Base-by-base conservation (phyloP, 2,329 filamentous ascomycete species). In the Venturia oleaginea region DNA sequence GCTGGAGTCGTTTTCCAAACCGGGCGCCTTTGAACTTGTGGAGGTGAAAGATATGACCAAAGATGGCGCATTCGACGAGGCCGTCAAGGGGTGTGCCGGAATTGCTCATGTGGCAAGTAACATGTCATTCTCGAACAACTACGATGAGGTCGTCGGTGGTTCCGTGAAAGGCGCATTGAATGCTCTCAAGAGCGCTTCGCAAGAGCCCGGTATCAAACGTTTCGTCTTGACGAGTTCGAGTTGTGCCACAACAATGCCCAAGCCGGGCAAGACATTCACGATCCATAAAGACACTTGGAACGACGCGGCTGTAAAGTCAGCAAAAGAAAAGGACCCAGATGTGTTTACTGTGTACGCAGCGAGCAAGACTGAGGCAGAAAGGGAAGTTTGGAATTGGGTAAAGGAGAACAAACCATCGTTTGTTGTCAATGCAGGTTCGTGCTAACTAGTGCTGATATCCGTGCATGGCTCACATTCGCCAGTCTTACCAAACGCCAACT, bases 1-100 rank as follows among this genome's bases (percentile, higher is more conserved):
- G 8, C 68, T 71, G 61, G n/a, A 22, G n/a, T 22, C 74, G 75
- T 61, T 62, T 66, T 17, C 55, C 57, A 8, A 70, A 68, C 32
- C 62, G 1, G 69, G 60, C 1, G 69, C 66, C 1, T 70, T 76
- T 38, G 70, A 73, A n/a, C 57, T 75, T 8, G 70, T 73, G 0
- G 64, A 51, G 7, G 72, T 76, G 0, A 67, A 71, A 0, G 73
- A 75, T 48, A 69, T 75, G 67, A 68, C 40, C 22, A 30, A 22
- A 40, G 57, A 60, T 17, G 57, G 57, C 30, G 54, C 42, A 2
- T 62, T 46, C 37, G 60, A 62, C 27, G 38, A 46, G 51, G 60
- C 60, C 11, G 24, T 62, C 2, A 43, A 62, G 40, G 63, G 38
- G 1, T 60, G 40, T 43, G 59, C n/a, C 22, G 64, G 30, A 3